Percentiles rank a stretch among this genome's conserved stretches.
These are phyloP conservation scores for Phyllosticta capitalensis DNA, from an alignment of 2,329 filamentous ascomycete genomes.

Conservation along the genomic window DNA sequence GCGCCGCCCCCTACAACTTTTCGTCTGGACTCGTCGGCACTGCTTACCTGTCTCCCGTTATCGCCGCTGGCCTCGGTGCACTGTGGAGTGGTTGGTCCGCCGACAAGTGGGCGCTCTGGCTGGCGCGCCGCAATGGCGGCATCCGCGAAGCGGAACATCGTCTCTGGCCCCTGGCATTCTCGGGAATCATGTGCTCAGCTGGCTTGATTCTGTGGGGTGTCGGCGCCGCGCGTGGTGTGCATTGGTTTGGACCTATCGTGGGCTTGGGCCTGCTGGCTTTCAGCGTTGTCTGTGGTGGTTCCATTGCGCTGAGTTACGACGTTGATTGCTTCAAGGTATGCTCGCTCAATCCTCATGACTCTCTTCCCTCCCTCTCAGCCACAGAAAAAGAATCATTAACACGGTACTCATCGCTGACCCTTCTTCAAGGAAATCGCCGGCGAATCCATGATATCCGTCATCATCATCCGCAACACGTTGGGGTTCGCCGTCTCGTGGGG, in stretches of 20 bases:
- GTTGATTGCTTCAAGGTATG: constrained; percentile 33
- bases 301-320: constrained; percentile 37
- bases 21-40: constrained; percentile 28
- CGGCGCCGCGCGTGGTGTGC: constrained; percentile 38
- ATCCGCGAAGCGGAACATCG: constrained; percentile 32
- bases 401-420: neutral
- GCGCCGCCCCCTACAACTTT: constrained; percentile 26
- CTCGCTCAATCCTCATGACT: neutral
- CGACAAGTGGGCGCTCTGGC: constrained; percentile 23
- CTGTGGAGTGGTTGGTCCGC: constrained; percentile 28
- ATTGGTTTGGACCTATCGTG: constrained; percentile 41
- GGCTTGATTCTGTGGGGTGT: constrained; percentile 43
- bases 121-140: constrained; percentile 30
- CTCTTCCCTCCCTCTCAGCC: neutral
- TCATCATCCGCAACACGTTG: constrained; percentile 42
- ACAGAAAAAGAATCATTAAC: too few relatives aligned
- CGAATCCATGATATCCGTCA: constrained; percentile 42
- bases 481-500: constrained; percentile 43
- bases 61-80: constrained; percentile 18
- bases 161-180: constrained; percentile 30
- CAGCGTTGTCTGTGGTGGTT: constrained; percentile 35
- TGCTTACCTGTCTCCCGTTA: constrained; percentile 26
- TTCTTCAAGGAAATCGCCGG: constrained; percentile 36
- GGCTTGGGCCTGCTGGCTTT: constrained; percentile 40
- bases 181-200: constrained; percentile 33